Evolutionary conservation across 441 rosid genomes (phyloP), one percentile per base, ranked within the genome.

Genomic region (Syzygium malaccense): DNA sequence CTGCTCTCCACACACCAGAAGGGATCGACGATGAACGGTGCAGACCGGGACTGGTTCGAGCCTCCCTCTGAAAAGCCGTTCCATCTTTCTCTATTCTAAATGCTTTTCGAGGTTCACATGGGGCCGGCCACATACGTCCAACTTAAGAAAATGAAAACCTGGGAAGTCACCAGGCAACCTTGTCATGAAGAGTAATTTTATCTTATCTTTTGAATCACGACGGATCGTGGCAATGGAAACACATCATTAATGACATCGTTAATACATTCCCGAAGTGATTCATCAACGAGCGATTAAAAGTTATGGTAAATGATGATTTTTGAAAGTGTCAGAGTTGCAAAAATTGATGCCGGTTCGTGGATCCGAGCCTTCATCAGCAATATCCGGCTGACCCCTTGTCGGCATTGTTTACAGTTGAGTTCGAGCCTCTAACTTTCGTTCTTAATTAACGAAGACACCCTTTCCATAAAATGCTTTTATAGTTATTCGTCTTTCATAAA

Each of bases 391-490:
- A 14, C 9, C 18, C 32, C 66, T 60, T 5, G 8, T 60, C 1
- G 9, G 32, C 4, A 0, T 4, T 4, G 14, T 60, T 1, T 45
- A 45, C 8, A 7, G 48, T 45, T 2, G 48, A 45, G 48, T 7
- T 45, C 48, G 48, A 45, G 48, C 48, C 9, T 45, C 48, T 9
- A 45, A 7, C 9, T 45, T 7, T 7, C 48, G 48, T 45, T 45
- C 9, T 45, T 45, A 45, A 45, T 45, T 1, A 7, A 45, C 7
- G 48, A 9, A 45, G 48, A 45, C 48, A 45, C 48, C 48, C 48
- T 45, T 45, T 45, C 7, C 9, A 7, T 45, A 45, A 45, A 8
- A 53, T 53, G 54, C 68, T 28, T 28, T 60, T 13, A 8, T 28
- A 60, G n/a, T 14, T 60, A 0, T 8, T 58, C 0, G 3, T 25